Evolutionary conservation across 148 eudicot species (phyloP).

Genomic region (Chenopodium suecicum): DNA sequence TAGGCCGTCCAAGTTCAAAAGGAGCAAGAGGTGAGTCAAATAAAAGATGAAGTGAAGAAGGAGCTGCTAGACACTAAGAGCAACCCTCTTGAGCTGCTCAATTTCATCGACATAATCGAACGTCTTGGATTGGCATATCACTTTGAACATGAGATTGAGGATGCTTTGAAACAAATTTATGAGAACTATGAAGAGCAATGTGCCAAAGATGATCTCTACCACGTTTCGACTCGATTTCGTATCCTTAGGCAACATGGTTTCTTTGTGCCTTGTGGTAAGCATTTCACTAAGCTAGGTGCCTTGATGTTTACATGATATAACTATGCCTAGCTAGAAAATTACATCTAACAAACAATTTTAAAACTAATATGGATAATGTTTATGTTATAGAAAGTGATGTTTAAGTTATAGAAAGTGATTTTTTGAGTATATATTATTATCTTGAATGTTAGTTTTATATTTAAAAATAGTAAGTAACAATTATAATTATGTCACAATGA

Average conservation of each 20-base stretch:
- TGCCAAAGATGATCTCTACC: slow-evolving; percentile 27
- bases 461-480: neutral
- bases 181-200: slow-evolving; percentile 1
- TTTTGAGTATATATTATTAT: too few relatives aligned
- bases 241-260: slow-evolving; percentile 33
- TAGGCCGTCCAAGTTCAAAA: slow-evolving; percentile 15
- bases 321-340: too few relatives aligned
- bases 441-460: too few relatives aligned
- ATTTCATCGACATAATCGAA: slow-evolving; percentile 41
- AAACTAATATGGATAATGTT: too few relatives aligned
- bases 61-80: slow-evolving; percentile 14
- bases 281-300: too few relatives aligned
- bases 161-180: slow-evolving; percentile 21
- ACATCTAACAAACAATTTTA: too few relatives aligned
- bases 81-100: slow-evolving; percentile 24
- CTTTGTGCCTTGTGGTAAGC: slow-evolving; percentile 20
- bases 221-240: slow-evolving; percentile 39
- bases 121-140: slow-evolving; percentile 56
- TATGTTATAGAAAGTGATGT: too few relatives aligned
- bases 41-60: slow-evolving; percentile 33
- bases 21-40: slow-evolving; percentile 22
- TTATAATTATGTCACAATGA: neutral
- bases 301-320: too few relatives aligned
- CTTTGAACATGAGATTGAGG: slow-evolving; percentile 41
- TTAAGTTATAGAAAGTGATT: too few relatives aligned